phyloP scores from a whole-genome alignment of 2,329 filamentous ascomycete species.

The Trichoderma harzianum region DNA sequence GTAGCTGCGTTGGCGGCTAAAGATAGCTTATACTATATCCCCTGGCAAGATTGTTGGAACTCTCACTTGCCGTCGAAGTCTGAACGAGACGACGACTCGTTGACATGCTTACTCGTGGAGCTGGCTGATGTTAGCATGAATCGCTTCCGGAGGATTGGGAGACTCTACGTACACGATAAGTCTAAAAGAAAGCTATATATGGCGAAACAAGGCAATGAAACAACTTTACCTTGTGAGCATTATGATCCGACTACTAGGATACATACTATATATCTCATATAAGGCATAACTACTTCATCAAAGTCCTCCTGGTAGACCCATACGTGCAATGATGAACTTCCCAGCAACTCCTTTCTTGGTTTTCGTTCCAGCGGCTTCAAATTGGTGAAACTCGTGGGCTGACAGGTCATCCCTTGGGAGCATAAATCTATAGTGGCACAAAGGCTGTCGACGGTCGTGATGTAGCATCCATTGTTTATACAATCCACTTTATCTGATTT shows the following conservation, averaged over 20 bases:
- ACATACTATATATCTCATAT: neutral
- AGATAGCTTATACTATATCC: neutral
- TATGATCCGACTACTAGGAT: neutral
- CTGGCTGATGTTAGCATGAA: neutral
- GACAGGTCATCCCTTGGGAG: no score
- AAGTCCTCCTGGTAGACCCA: neutral
- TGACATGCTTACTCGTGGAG: neutral
- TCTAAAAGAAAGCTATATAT: neutral
- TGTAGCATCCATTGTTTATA: no score
- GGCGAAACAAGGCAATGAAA: neutral
- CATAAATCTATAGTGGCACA: no score
- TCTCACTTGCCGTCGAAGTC: neutral
- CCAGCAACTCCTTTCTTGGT: no score
- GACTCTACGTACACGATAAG: neutral
- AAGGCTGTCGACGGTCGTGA: no score
- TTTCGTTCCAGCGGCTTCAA: no score
- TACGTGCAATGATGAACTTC: no score
- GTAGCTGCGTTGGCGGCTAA: neutral
- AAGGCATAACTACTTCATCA: neutral
- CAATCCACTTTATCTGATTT: no score
- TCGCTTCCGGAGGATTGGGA: neutral
- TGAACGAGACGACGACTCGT: neutral
- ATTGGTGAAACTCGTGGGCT: no score
- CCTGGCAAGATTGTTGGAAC: neutral
- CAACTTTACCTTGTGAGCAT: neutral